Base-by-base conservation (phyloP, 2,329 filamentous ascomycete genomes). In the Cordyceps pruinosa region DNA sequence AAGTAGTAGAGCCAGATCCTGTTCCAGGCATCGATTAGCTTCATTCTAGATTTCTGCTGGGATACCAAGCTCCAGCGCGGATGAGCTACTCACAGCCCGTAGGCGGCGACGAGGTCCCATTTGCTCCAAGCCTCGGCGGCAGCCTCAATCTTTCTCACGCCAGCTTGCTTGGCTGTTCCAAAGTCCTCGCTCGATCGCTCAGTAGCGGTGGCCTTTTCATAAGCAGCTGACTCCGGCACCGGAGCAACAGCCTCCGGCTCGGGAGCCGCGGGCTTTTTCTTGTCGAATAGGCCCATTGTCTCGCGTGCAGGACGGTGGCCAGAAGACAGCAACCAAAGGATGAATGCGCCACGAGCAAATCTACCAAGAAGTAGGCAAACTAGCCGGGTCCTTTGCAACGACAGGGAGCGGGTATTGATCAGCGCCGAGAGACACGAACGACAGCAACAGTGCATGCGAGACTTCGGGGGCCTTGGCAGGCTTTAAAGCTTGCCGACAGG, bases 91-190 rank as follows among this genome's bases (percentile, higher is more conserved):
- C 66, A 78, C 76, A 76, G 65, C 37, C 66, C 49, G 58, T 79
- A 79, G 37, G 76, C 73, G 1, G 67, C 21, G n/a, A 74, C 69
- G 15, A 79, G 67, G 51, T 76, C 67, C 32, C 76, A 77, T 35
- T 75, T 73, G 44, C 72, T 74, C 65, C 65, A 66, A 21, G 64
- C 62, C 7, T 60, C 61, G 28, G 77, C 74, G 9, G 73, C 72
- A 15, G 76, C 77, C 63, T 79, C 74, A n/a, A 79, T 72, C 52
- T 74, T 74, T 58, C 74, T 71, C 19, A 80, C 75, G 66, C 77
- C 77, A 9, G 68, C 66, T 64, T 78, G 75, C 9, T 69, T 75
- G n/a, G 72, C 69, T 26, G 65, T 64, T 57, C 73, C 66, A 35
- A 64, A 59, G 26, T 75, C 69, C 53, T 75, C 69, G 54, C 60